A percentile compares a stretch with the other conserved stretches of the same genome.
Evolutionary conservation across 164 flowering plant genomes (phyloP).

Genomic region (Piper longum): DNA sequence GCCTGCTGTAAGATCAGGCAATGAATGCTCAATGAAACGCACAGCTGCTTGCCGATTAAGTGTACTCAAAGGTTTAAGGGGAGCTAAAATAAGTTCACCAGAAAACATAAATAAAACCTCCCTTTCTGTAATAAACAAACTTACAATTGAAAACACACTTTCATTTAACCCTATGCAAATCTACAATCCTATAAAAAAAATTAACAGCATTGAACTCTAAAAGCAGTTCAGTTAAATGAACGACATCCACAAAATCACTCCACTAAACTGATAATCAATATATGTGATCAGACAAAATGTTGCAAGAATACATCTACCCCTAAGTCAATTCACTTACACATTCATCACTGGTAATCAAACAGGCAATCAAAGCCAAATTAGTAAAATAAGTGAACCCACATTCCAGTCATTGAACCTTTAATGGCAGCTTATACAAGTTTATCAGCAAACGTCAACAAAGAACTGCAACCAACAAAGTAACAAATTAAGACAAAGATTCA

Average conservation of each 20-base stretch:
- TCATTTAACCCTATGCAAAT: not conserved
- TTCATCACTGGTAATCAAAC: no score
- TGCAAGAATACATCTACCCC: no score
- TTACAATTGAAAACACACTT: not conserved
- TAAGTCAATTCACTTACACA: no score
- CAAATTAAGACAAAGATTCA: no score
- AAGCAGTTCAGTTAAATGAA: no score
- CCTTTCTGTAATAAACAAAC: not conserved
- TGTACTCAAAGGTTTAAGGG: constrained; percentile 63
- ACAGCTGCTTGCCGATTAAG: constrained; percentile 75
- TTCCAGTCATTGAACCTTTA: no score
- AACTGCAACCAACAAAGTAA: not conserved
- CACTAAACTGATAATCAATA: not conserved
- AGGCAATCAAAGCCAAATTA: no score
- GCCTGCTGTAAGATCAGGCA: constrained; percentile 89
- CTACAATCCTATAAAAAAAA: not conserved
- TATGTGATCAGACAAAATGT: not conserved
- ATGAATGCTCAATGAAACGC: constrained; percentile 86
- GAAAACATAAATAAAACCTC: not conserved
- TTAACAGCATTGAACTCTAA: not conserved
- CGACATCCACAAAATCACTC: not conserved
- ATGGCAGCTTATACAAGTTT: no score
- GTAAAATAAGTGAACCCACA: no score
- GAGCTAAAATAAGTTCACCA: constrained; percentile 34
- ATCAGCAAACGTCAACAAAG: not conserved